Conservation (phyloP, 805 yeast species). For the Sugiyamaella qingdaonensis region DNA sequence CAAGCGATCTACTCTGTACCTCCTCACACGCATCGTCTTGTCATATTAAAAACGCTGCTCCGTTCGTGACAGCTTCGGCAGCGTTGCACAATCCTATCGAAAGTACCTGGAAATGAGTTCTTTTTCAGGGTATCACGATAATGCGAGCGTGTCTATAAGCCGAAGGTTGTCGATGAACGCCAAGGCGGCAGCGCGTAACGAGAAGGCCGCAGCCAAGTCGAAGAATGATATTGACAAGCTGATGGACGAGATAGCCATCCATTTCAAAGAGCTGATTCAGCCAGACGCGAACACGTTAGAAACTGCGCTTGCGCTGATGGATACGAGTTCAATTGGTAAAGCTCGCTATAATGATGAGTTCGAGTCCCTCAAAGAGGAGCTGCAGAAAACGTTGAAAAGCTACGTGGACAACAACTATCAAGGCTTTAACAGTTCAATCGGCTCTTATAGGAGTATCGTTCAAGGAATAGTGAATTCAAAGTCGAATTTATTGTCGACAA, state of each 20-base stretch:
- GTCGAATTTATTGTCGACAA: conserved; percentile 46
- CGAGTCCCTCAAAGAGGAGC: conserved; percentile 49
- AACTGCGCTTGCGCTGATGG: conserved; percentile 75
- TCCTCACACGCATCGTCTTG: too few species aligned
- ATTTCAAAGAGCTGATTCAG: conserved; percentile 48
- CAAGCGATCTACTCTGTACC: too few species aligned
- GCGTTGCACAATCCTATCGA: background rate
- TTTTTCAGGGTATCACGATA: background rate
- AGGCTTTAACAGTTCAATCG: conserved; percentile 79
- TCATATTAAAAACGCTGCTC: too few species aligned
- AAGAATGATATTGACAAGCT: conserved; percentile 12
- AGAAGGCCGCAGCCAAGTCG: background rate
- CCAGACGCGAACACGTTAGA: conserved; percentile 76
- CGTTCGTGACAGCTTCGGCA: too few species aligned
- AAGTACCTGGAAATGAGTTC: background rate
- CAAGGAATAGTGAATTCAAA: conserved; percentile 64
- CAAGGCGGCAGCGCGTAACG: conserved; percentile 1
- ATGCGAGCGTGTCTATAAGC: conserved; percentile 11
- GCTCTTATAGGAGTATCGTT: conserved; percentile 72
- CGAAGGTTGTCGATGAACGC: conserved; percentile 18
- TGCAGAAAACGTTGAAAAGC: conserved; percentile 53
- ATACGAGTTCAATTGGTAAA: conserved; percentile 85
- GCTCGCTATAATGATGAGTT: conserved; percentile 73
- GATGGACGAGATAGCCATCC: conserved; percentile 34
- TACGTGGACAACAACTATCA: conserved; percentile 76